phyloP scores from a whole-genome alignment of 2,329 filamentous ascomycete species.

The Sporothrix inflata region DNA sequence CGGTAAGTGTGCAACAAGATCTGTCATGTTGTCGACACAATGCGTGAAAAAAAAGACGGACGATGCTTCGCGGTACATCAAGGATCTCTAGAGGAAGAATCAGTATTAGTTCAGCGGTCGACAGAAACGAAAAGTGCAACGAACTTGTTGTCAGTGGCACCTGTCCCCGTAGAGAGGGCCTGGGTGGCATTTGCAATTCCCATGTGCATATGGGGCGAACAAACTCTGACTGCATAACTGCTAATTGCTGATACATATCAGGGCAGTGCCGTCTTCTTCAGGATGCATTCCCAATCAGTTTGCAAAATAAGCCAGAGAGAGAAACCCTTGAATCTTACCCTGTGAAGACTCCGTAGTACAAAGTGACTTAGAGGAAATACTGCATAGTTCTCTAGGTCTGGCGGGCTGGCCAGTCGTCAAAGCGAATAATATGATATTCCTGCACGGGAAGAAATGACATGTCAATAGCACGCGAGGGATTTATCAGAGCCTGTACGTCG shows the following conservation, averaged over 20 bases:
- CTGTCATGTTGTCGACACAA: background rate
- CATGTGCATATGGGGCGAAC: background rate
- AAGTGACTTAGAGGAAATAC: background rate
- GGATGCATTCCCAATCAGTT: background rate
- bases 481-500: background rate
- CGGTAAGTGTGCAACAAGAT: background rate
- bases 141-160: background rate
- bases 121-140: background rate
- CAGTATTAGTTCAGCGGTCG: background rate
- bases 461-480: conserved; percentile 11
- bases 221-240: conserved; percentile 9
- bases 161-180: background rate
- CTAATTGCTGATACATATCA: background rate
- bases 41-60: background rate
- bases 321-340: background rate
- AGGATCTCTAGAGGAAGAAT: background rate
- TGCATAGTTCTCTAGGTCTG: background rate
- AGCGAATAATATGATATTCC: background rate
- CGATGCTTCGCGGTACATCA: background rate
- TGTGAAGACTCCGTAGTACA: background rate
- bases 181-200: background rate
- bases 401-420: background rate
- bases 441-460: conserved; percentile 13
- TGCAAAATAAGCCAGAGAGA: background rate
- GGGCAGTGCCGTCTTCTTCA: background rate